These are phyloP conservation scores for Xylaria grammica DNA, from an alignment of 495 filamentous ascomycete genomes.

Conservation along the genomic window DNA sequence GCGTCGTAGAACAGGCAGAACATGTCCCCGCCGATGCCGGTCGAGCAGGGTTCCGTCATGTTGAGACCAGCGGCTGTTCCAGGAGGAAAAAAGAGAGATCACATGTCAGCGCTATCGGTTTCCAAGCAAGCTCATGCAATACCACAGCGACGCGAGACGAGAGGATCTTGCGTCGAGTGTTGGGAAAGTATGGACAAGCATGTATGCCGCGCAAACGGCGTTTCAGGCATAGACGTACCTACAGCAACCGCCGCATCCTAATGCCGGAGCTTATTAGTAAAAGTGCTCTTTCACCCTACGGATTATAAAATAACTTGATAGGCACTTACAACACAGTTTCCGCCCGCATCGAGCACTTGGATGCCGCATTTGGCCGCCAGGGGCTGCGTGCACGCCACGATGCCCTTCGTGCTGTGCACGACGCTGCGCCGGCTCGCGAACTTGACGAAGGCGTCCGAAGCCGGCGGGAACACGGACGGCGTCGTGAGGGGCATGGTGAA, in stretches of 20 bases:
- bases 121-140: too few species aligned
- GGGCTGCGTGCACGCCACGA: conserved; percentile 90
- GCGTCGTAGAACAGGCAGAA: conserved; percentile 95
- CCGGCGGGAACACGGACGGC: conserved; percentile 62
- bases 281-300: conserved; percentile 1
- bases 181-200: not conserved
- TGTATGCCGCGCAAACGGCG: not conserved
- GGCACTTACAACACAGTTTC: conserved; percentile 84
- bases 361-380: conserved; percentile 89
- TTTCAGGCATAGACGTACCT: conserved; percentile 43
- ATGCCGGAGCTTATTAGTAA: conserved; percentile 1
- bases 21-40: conserved; percentile 98
- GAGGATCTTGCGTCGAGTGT: too few species aligned
- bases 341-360: conserved; percentile 79
- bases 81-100: not conserved
- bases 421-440: conserved; percentile 88
- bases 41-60: conserved; percentile 90
- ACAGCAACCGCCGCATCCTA: conserved; percentile 95
- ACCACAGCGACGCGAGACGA: too few species aligned
- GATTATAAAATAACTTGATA: not conserved
- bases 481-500: conserved; percentile 48
- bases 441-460: conserved; percentile 63
- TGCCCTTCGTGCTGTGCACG: conserved; percentile 91
- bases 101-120: not conserved
- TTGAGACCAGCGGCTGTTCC: conserved; percentile 79